phyloP scores from a whole-genome alignment of 768 basidiomycete species.

The Suillus sp. region DNA sequence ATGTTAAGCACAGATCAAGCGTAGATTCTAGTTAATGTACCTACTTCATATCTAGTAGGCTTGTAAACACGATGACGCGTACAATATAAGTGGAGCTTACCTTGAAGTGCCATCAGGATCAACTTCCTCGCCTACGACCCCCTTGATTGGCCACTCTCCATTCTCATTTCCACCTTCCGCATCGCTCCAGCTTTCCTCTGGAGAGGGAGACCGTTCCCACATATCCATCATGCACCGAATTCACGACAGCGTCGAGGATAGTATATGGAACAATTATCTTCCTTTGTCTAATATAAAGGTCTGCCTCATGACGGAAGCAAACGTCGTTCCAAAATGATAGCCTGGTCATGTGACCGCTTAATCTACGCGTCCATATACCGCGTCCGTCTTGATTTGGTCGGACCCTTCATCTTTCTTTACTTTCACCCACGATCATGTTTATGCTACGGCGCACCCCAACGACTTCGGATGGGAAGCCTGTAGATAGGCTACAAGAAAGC shows the following conservation, averaged over 20 bases:
- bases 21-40: constrained; percentile 9
- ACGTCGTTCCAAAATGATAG: background rate
- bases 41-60: constrained; percentile 34
- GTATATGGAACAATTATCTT: background rate
- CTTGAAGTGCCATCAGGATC: constrained; percentile 31
- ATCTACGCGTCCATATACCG: constrained; percentile 15
- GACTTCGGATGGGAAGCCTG: constrained; percentile 64
- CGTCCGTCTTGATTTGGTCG: background rate
- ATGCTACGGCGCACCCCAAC: constrained; percentile 77
- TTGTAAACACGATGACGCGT: constrained; percentile 9
- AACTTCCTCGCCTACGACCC: constrained; percentile 34
- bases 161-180: constrained; percentile 32
- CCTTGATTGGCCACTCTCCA: constrained; percentile 34
- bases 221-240: constrained; percentile 14
- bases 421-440: constrained; percentile 18
- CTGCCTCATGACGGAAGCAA: background rate
- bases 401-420: background rate
- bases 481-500: constrained; percentile 73
- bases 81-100: constrained; percentile 17
- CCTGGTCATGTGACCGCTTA: constrained; percentile 27
- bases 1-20: background rate
- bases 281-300: background rate
- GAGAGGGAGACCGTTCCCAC: constrained; percentile 34
- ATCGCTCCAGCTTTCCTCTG: constrained; percentile 35
- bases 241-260: background rate